phyloP scores from a whole-genome alignment of 805 yeast genomes.

The Monosporozyma yasuniensis region DNA sequence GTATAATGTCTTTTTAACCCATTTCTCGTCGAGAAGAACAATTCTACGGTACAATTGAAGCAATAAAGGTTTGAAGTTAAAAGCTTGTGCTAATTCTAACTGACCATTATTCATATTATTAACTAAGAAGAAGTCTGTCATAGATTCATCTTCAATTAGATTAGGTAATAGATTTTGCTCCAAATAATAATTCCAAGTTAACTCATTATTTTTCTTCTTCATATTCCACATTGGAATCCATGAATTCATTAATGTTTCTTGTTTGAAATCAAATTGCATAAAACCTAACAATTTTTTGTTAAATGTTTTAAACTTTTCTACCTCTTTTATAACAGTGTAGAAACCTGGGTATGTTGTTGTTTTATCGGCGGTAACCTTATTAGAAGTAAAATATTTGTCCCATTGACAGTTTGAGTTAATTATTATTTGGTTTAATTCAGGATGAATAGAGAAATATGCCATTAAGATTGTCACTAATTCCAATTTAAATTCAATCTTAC shows the following conservation, averaged over 20 bases:
- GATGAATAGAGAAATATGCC: constrained; percentile 18
- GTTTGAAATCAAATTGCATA: constrained; percentile 8
- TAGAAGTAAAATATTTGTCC: background rate
- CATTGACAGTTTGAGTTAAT: constrained; percentile 8
- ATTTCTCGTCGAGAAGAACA: constrained; percentile 4
- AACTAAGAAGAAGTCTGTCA: constrained; percentile 6
- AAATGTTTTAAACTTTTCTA: constrained; percentile 13
- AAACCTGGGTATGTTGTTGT: constrained; percentile 8
- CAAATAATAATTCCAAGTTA: background rate
- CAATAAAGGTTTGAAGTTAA: constrained; percentile 1
- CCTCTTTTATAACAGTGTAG: constrained; percentile 11
- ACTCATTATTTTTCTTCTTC: background rate
- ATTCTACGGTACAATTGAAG: constrained; percentile 12
- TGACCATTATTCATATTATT: constrained; percentile 1
- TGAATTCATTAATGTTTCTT: constrained; percentile 6
- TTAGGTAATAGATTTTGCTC: background rate
- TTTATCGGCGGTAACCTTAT: background rate
- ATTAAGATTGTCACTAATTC: constrained; percentile 11
- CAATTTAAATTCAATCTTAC: background rate
- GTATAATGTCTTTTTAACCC: background rate
- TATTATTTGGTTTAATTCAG: constrained; percentile 11
- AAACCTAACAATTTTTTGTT: constrained; percentile 7
- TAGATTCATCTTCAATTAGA: constrained; percentile 8
- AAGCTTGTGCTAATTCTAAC: background rate
- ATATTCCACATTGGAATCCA: constrained; percentile 22